These are phyloP conservation scores for Lepiota brunneoincarnata DNA, from an alignment of 768 basidiomycete genomes.

Conservation along the genomic window DNA sequence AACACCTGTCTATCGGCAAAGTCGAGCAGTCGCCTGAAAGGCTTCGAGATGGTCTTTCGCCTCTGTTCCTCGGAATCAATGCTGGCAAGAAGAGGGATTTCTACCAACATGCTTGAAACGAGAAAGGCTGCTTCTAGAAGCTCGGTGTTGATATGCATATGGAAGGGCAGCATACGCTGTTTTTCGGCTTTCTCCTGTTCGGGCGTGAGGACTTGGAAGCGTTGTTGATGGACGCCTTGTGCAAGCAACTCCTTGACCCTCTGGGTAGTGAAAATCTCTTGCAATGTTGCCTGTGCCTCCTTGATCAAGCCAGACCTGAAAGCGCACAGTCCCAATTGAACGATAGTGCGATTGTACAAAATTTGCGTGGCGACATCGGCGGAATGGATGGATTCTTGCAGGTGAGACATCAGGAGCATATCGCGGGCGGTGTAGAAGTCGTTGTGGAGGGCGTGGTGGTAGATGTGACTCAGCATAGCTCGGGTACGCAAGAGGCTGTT, in stretches of 20 bases:
- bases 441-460: constrained; percentile 94
- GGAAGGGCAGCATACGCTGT: constrained; percentile 95
- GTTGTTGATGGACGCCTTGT: constrained; percentile 92
- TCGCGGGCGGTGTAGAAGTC: constrained; percentile 96
- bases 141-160: constrained; percentile 99
- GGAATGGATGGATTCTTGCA: constrained; percentile 94
- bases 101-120: constrained; percentile 97
- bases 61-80: constrained; percentile 93
- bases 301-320: constrained; percentile 94
- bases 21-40: constrained; percentile 92
- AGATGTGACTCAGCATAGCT: constrained; percentile 97
- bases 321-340: constrained; percentile 95
- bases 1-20: constrained; percentile 98
- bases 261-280: constrained; percentile 95
- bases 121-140: constrained; percentile 96
- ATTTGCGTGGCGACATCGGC: constrained; percentile 98
- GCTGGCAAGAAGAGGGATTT: constrained; percentile 92
- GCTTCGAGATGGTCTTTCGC: constrained; percentile 93
- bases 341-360: constrained; percentile 95
- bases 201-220: constrained; percentile 81
- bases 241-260: constrained; percentile 96
- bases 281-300: constrained; percentile 89
- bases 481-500: constrained; percentile 92
- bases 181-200: constrained; percentile 98
- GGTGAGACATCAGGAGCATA: constrained; percentile 98